These are phyloP conservation scores for Erythrophleum fordii DNA, from an alignment of 306 rosid species.

Conservation along the genomic window DNA sequence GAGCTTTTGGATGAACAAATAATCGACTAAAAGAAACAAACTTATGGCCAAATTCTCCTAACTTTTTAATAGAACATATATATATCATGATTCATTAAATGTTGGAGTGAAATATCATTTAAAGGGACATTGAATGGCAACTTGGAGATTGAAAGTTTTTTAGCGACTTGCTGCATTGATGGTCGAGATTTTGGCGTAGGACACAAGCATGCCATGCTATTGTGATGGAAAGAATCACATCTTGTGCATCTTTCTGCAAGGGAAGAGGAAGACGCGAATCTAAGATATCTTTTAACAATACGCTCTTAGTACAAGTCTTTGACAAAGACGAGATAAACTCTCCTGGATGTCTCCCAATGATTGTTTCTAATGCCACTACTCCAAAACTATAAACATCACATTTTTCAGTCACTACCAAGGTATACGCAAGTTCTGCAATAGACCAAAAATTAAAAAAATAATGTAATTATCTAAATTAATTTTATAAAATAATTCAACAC, in stretches of 20 bases:
- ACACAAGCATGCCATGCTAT: background rate
- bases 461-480: background rate
- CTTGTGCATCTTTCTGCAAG: background rate
- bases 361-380: background rate
- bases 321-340: background rate
- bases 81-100: background rate
- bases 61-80: too few relatives aligned
- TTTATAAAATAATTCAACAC: background rate
- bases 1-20: too few relatives aligned
- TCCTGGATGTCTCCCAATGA: background rate
- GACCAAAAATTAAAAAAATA: background rate
- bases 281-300: background rate
- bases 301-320: background rate
- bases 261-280: background rate
- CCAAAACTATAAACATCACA: background rate
- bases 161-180: background rate
- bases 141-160: background rate
- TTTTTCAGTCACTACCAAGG: background rate
- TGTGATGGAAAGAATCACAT: background rate
- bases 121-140: too few relatives aligned
- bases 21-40: too few relatives aligned
- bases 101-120: background rate
- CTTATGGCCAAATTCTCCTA: too few relatives aligned
- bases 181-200: background rate
- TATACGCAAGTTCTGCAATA: background rate